Evolutionary conservation across 1,284 basidiomycete species (phyloP), one percentile per base, ranked within the genome.

Genomic region (Blastosporella zonata): DNA sequence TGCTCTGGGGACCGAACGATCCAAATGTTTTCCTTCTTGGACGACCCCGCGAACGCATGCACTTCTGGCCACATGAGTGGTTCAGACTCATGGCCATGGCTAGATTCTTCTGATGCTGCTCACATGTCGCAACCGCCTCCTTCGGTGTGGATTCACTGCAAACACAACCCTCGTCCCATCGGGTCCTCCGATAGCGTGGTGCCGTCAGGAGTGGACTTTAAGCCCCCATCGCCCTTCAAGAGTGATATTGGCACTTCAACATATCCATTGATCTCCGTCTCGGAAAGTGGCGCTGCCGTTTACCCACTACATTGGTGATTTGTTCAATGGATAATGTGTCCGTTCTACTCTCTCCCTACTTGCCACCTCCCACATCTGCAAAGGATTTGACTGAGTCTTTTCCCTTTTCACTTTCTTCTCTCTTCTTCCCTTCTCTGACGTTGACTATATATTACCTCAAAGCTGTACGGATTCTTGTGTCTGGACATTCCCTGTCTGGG

Each of bases 21-120:
- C 17, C 79, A 81, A 53, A 75, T 80, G 74, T 62, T 70, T 6
- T 68, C 62, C 0, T 78, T 78, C 46, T 63, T 72, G 55, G 79
- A 81, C 47, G 59, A 61, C n/a, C 34, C 53, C n/a, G 49, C 54
- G 41, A 36, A 37, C 18, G 13, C 41, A 12, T 50, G 43, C 17
- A 49, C 43, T 34, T n/a, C 45, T 1, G 34, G 35, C 22, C 28
- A 47, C 15, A 58, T 55, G n/a, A 54, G 52, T 50, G 57, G 55
- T 10, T 53, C 60, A 10, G 58, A 63, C 7, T 48, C 46, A 22
- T 62, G 59, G 58, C 53, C 61, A n/a, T 67, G 62, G 61, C 31
- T 59, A 13, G 61, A 64, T 43, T 41, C 38, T 37, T 43, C 48
- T 20, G 50, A 51, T 18, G 27, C 17, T 9, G 17, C 36, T 10